Evolutionary conservation across 176 grass and related monocot species (phyloP), one percentile per base, ranked within the genome.

Genomic region (Typha latifolia): DNA sequence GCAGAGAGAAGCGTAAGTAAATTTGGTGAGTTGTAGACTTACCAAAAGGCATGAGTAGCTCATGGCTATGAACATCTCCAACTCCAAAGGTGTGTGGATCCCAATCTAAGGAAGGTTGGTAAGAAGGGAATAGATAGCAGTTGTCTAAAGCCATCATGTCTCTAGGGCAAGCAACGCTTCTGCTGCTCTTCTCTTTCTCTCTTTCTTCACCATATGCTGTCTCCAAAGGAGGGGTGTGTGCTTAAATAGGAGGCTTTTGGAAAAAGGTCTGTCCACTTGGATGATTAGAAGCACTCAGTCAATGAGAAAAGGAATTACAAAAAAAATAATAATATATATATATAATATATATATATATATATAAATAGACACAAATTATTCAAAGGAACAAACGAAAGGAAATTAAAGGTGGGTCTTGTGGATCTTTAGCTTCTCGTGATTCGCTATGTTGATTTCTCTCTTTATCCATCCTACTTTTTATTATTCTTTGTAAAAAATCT

Each of bases 351-450:
- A n/a, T n/a, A n/a, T n/a, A n/a, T n/a, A n/a, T n/a, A n/a, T n/a
- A n/a, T n/a, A 29, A 22, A 63, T 29, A 29, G 2, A 87, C 10
- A 66, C 3, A 47, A 66, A 22, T 34, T 48, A 78, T 93, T 87
- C 85, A 91, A 89, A 86, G 10, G 77, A 78, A 84, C 71, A 68
- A 79, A 84, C 80, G 79, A 91, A 88, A 88, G 82, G 61, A 84
- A 89, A 29, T 29, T 29, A 29, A 89, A 97, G 84, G 55, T 68
- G 15, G 73, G 69, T 37, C 78, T 80, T 47, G 75, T 78, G 51
- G 18, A 66, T 73, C 81, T 92, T 93, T 43, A 43, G 37, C 37
- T 43, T 91, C 80, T 93, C 94, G 88, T 86, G 78, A 89, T 97
- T 89, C 85, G 92, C 64, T 79, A 72, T 63, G 70, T 76, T 91